Percentiles rank a stretch among this genome's conserved stretches.
Evolutionary conservation across 164 flowering plant species (phyloP).

Genomic region (grape (Vitis vinifera)): DNA sequence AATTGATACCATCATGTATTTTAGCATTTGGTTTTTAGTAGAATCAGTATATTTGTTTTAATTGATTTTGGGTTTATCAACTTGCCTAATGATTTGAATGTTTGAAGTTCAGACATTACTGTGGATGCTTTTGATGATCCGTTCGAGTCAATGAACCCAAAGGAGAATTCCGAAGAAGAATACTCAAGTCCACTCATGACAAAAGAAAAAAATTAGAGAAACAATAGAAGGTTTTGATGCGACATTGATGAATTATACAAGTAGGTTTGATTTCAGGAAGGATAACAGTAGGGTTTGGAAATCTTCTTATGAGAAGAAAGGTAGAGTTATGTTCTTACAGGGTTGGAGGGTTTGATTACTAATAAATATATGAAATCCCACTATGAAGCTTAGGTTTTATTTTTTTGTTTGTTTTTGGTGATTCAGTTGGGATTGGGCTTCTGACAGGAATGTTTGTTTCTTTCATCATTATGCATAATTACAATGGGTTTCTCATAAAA

Average conservation of each 20-base stretch:
- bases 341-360: too few species aligned
- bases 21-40: too few species aligned
- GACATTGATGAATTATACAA: constrained; percentile 8
- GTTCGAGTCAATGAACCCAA: constrained; percentile 9
- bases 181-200: constrained; percentile 6
- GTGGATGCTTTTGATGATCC: constrained; percentile 18
- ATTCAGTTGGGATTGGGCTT: neutral
- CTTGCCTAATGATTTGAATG: constrained; percentile 1
- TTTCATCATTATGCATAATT: neutral
- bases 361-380: too few species aligned
- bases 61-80: too few species aligned
- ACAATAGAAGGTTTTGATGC: constrained; percentile 13
- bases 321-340: constrained; percentile 10
- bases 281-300: constrained; percentile 7
- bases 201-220: constrained; percentile 13
- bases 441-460: neutral
- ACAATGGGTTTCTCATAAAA: neutral
- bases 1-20: too few species aligned
- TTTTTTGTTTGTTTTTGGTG: too few species aligned
- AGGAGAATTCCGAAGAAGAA: constrained; percentile 18
- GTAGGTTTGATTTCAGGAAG: constrained; percentile 2
- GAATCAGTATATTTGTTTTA: too few species aligned
- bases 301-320: constrained; percentile 27
- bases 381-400: too few species aligned
- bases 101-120: constrained; percentile 17